Percentiles rank a stretch among this genome's conserved stretches.
These are phyloP conservation scores for Dactylellina leptospora DNA, from an alignment of 2,329 filamentous ascomycete species.

Conservation along the genomic window DNA sequence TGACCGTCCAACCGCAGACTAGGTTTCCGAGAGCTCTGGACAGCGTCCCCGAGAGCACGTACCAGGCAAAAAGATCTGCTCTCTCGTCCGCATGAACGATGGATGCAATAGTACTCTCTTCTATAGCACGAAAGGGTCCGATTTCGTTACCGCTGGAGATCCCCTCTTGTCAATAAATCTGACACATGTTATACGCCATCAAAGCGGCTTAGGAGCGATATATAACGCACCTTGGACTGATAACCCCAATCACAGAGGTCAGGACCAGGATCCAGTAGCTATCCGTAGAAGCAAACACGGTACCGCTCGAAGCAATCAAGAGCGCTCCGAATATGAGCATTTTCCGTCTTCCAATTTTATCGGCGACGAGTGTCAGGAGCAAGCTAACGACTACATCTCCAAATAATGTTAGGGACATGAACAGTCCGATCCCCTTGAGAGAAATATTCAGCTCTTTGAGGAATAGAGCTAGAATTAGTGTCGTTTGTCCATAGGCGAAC, in stretches of 20 bases:
- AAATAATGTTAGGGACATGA: constrained; percentile 72
- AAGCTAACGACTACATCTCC: constrained; percentile 71
- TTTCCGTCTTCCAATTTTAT: constrained; percentile 66
- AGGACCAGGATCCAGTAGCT: constrained; percentile 69
- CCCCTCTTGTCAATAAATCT: too few relatives aligned
- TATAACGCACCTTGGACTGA: constrained; percentile 65
- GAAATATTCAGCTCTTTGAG: constrained; percentile 65
- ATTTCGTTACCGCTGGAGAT: constrained; percentile 68
- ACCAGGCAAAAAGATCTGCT: constrained; percentile 71
- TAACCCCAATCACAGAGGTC: constrained; percentile 70
- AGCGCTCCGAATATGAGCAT: constrained; percentile 67
- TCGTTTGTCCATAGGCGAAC: constrained; percentile 70
- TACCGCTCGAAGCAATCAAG: constrained; percentile 68
- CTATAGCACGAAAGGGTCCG: constrained; percentile 70
- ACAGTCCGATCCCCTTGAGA: constrained; percentile 68
- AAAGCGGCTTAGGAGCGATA: background rate
- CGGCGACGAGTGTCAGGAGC: constrained; percentile 68
- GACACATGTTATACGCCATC: background rate
- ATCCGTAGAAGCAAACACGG: constrained; percentile 65
- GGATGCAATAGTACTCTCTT: constrained; percentile 70
- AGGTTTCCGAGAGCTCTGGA: constrained; percentile 71
- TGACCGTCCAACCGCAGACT: constrained; percentile 69
- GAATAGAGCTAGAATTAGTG: constrained; percentile 68
- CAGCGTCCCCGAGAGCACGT: constrained; percentile 68
- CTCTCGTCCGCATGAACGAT: constrained; percentile 64